These are phyloP conservation scores for Aspergillus ellipticus DNA, from an alignment of 495 filamentous ascomycete genomes.

Conservation along the genomic window DNA sequence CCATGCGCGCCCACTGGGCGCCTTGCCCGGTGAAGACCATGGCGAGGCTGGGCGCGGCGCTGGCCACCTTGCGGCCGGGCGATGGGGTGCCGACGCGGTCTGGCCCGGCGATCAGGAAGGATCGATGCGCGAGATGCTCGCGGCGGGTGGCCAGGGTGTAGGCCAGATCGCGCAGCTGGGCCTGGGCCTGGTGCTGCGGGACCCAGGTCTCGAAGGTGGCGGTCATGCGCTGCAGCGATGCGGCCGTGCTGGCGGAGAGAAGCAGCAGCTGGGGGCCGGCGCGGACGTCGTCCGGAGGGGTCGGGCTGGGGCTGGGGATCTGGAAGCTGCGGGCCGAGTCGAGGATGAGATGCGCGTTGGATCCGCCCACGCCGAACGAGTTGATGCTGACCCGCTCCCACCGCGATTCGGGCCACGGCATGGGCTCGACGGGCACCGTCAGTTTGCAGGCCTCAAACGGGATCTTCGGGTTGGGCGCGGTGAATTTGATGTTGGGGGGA, in stretches of 20 bases:
- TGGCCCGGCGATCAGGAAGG: conserved; percentile 1
- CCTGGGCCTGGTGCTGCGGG: not conserved
- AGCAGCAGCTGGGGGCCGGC: not conserved
- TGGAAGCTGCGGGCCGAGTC: conserved; percentile 9
- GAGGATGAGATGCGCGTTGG: conserved; percentile 23
- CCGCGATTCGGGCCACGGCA: conserved; percentile 25
- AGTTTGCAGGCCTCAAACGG: conserved; percentile 4
- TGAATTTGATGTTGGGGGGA: conserved; percentile 17
- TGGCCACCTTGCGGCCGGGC: not conserved
- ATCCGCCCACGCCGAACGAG: conserved; percentile 30
- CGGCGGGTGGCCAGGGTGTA: not conserved
- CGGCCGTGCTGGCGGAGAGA: not conserved
- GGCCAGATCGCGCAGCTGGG: not conserved
- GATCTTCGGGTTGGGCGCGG: not conserved
- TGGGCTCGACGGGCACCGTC: conserved; percentile 15
- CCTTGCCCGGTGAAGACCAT: conserved; percentile 30
- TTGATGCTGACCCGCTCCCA: conserved; percentile 28
- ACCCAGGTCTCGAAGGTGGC: not conserved
- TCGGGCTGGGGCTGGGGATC: not conserved
- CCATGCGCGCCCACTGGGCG: conserved; percentile 28
- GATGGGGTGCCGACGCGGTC: not conserved
- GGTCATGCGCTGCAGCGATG: not conserved
- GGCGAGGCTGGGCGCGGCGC: not conserved
- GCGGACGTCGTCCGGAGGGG: not conserved
- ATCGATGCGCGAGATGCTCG: not conserved